These are phyloP conservation scores for Tephrocybe sp. DNA, from an alignment of 768 basidiomycete genomes.

Conservation along the genomic window DNA sequence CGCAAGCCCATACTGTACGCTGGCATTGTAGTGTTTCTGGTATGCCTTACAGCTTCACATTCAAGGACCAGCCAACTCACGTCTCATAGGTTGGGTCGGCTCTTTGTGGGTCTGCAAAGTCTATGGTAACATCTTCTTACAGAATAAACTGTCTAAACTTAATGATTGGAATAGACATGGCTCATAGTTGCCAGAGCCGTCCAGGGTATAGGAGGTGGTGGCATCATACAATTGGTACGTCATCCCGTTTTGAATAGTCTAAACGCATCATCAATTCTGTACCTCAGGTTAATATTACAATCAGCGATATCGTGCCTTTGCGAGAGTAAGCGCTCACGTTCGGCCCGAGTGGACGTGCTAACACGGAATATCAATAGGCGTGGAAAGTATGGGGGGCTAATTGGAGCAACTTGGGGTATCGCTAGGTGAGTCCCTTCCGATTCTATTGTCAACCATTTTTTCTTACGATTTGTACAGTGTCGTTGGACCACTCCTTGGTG, in stretches of 20 bases:
- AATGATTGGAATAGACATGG: constrained; percentile 47
- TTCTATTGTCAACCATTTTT: not conserved
- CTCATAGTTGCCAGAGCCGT: constrained; percentile 74
- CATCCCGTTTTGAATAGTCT: not conserved
- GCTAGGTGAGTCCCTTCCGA: constrained; percentile 31
- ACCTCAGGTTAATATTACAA: constrained; percentile 62
- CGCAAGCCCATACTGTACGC: constrained; percentile 71
- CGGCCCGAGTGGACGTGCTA: not conserved
- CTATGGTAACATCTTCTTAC: constrained; percentile 40
- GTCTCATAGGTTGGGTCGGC: constrained; percentile 66
- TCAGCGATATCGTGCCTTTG: constrained; percentile 82
- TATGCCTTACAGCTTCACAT: constrained; percentile 26
- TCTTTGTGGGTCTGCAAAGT: constrained; percentile 79
- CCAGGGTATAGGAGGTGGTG: constrained; percentile 84
- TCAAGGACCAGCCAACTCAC: constrained; percentile 2
- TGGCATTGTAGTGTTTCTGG: constrained; percentile 68
- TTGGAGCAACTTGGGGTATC: constrained; percentile 82
- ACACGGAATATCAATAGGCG: constrained; percentile 44
- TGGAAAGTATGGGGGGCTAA: constrained; percentile 72
- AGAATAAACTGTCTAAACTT: not conserved
- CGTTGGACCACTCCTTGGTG: constrained; percentile 79
- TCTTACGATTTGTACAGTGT: constrained; percentile 38
- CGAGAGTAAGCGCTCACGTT: constrained; percentile 56
- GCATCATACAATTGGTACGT: constrained; percentile 67
- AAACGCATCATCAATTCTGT: not conserved